These are phyloP conservation scores for Metschnikowia orientalis DNA, from an alignment of 805 yeast genomes.

Conservation along the genomic window DNA sequence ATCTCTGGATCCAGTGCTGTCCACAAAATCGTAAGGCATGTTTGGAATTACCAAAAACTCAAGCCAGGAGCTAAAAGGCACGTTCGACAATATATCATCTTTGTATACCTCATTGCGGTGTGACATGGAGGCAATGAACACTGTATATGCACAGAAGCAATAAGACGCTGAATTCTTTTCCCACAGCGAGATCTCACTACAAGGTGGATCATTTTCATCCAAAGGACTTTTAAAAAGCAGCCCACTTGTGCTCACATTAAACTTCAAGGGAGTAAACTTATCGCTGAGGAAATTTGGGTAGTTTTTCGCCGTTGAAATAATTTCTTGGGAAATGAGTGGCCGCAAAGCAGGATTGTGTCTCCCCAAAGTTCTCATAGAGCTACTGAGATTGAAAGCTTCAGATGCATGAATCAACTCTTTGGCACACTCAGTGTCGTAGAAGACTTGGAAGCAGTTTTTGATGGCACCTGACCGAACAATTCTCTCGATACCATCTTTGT, in stretches of 20 bases:
- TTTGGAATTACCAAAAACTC: slow-evolving; percentile 3
- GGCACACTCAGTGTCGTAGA: slow-evolving; percentile 47
- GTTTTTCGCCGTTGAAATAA: slow-evolving; percentile 41
- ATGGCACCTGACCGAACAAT: slow-evolving; percentile 43
- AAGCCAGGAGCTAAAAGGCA: not conserved
- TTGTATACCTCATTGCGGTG: slow-evolving; percentile 1
- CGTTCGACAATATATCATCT: slow-evolving; percentile 1
- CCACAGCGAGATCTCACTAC: slow-evolving; percentile 1
- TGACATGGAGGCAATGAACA: slow-evolving; percentile 2
- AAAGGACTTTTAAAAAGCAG: slow-evolving; percentile 35
- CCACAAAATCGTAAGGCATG: slow-evolving; percentile 4
- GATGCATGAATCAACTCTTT: slow-evolving; percentile 48
- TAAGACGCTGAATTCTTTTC: slow-evolving; percentile 1
- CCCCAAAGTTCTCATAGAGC: slow-evolving; percentile 70
- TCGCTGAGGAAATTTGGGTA: slow-evolving; percentile 36
- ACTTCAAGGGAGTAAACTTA: slow-evolving; percentile 36
- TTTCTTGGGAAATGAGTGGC: slow-evolving; percentile 49
- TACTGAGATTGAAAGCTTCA: slow-evolving; percentile 54
- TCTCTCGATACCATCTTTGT: slow-evolving; percentile 61
- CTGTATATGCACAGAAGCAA: not conserved
- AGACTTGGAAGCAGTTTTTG: slow-evolving; percentile 44
- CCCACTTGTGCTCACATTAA: slow-evolving; percentile 39
- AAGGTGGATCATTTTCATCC: not conserved
- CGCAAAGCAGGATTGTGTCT: slow-evolving; percentile 78
- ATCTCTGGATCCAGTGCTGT: slow-evolving; percentile 3